phyloP scores from a whole-genome alignment of 805 yeast species.

The Candida quercuum region DNA sequence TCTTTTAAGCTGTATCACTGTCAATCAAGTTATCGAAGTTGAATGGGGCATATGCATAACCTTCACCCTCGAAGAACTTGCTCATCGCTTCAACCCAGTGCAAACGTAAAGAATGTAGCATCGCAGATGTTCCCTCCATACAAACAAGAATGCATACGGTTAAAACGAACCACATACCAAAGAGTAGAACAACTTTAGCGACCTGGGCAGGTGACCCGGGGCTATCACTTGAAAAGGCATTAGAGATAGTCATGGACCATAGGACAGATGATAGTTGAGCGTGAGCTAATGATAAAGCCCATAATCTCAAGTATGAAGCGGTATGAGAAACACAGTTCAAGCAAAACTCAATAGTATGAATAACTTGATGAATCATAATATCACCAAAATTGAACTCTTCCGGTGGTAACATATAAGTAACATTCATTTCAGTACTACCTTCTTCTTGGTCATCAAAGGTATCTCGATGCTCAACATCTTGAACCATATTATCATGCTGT shows the following conservation, averaged over 20 bases:
- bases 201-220: slow-evolving; percentile 59
- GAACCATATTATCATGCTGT: slow-evolving; percentile 24
- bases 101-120: slow-evolving; percentile 96
- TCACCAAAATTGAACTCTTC: slow-evolving; percentile 79
- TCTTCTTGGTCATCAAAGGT: slow-evolving; percentile 51
- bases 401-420: slow-evolving; percentile 44
- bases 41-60: slow-evolving; percentile 86
- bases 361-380: slow-evolving; percentile 93
- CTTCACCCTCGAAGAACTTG: slow-evolving; percentile 96
- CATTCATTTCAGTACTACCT: slow-evolving; percentile 2
- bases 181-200: slow-evolving; percentile 67
- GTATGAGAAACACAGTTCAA: slow-evolving; percentile 97
- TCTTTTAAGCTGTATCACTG: neutral
- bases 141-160: slow-evolving; percentile 88
- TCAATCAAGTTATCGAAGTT: slow-evolving; percentile 38
- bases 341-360: slow-evolving; percentile 96
- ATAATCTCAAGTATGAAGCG: slow-evolving; percentile 90
- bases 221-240: slow-evolving; percentile 54
- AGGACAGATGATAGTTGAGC: slow-evolving; percentile 92
- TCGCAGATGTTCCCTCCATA: slow-evolving; percentile 99
- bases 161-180: slow-evolving; percentile 91
- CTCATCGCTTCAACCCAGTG: slow-evolving; percentile 99
- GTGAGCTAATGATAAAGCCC: slow-evolving; percentile 97
- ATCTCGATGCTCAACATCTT: slow-evolving; percentile 30
- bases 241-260: slow-evolving; percentile 91